Base-by-base conservation (phyloP, 2,329 filamentous ascomycete species). In the Diaporthe sp. region DNA sequence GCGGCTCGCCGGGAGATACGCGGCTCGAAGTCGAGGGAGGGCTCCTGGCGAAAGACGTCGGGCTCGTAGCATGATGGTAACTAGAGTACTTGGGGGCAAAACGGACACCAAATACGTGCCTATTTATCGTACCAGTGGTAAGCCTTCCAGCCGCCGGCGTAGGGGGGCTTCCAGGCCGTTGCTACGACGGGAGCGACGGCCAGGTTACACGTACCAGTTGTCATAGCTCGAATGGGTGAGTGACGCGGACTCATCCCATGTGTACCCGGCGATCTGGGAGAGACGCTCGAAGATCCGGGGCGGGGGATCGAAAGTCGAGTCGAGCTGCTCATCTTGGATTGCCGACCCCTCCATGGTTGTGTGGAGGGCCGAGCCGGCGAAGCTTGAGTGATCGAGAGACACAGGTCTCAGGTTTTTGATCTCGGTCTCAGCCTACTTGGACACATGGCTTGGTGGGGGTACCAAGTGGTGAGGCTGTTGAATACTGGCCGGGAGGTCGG, bases 171-270 rank as follows among this genome's bases (percentile, higher is more conserved):
- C 63, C 30, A 37, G 22, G 9, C 12, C 22, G 32, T 19, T 37
- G 63, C 50, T 30, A 55, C 15, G 37, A 66, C 35, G 51, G 39
- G n/a, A 71, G 59, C 22, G 42, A 51, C 70, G 47, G 25, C 13
- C 27, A 70, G 35, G 32, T 50, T 32, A 72, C 71, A 79, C 84
- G 79, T 85, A 92, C 95, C 96, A 98, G 85, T 96, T 95, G 82
- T 97, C 95, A 84, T 98, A 98, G 79, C 92, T 94, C 68, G 90
- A 89, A 80, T 92, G 91, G 72, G 89, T 85, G 15, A 90, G 90
- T 35, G 83, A 83, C 73, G 80, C 82, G 19, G 89, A 87, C 77
- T 94, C 92, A 82, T 95, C 93, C 94, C 94, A 96, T 9, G 89
- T 91, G 81, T 94, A 95, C 70, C 93, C 93, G 59, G 92, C 88